Conservation (phyloP, 2,329 filamentous ascomycete species). For the Verticillium dahliae region DNA sequence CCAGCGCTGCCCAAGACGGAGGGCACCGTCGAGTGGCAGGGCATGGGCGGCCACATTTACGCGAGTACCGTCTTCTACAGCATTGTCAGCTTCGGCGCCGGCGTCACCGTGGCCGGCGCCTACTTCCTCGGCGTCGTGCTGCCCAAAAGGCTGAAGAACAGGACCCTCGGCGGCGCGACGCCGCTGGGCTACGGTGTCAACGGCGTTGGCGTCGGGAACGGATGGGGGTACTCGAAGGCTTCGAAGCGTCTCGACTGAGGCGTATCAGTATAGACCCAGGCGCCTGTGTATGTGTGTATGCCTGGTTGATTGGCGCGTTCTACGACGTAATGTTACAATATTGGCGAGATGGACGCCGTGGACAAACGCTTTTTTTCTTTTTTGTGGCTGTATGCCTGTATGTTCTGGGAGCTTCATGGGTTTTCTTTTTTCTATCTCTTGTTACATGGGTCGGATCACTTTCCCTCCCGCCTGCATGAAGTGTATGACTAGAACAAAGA, state of each 20-base stretch:
- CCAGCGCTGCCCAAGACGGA: slow-evolving; percentile 63
- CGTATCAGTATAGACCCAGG: neutral
- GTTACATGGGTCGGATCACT: neutral
- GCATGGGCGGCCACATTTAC: slow-evolving; percentile 57
- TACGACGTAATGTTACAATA: neutral
- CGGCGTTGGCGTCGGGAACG: slow-evolving; percentile 40
- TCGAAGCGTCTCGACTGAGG: slow-evolving; percentile 43
- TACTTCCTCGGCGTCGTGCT: slow-evolving; percentile 57
- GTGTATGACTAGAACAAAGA: neutral
- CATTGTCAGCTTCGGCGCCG: slow-evolving; percentile 51
- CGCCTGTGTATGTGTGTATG: no score
- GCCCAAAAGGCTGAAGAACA: slow-evolving; percentile 43
- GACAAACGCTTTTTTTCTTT: neutral
- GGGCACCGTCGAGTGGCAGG: slow-evolving; percentile 58
- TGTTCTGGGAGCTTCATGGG: neutral
- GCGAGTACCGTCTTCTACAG: slow-evolving; percentile 59
- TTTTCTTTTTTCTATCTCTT: neutral
- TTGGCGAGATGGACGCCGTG: neutral
- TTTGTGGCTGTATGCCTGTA: neutral
- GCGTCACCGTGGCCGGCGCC: slow-evolving; percentile 44
- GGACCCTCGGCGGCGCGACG: slow-evolving; percentile 49
- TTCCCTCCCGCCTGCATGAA: neutral
- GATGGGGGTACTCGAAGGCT: slow-evolving; percentile 54
- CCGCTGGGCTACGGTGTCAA: slow-evolving; percentile 50
- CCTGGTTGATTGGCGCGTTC: no score